phyloP scores from a whole-genome alignment of 768 basidiomycete species.

The Lenzites betulinus region DNA sequence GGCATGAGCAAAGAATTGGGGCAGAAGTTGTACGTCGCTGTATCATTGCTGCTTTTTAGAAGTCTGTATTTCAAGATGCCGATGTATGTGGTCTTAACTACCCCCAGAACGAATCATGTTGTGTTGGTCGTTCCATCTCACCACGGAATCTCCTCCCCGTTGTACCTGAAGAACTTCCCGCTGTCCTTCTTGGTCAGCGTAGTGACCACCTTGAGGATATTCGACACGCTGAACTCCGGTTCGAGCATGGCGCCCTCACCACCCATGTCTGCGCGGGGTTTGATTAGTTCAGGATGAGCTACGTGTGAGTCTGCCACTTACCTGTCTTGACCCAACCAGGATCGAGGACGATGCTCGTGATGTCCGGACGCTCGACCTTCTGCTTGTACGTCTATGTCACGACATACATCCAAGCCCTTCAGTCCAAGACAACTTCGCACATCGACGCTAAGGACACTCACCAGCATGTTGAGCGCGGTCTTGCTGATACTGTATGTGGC shows the following conservation, averaged over 20 bases:
- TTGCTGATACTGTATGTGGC: slow-evolving; percentile 41
- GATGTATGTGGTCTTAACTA: not conserved
- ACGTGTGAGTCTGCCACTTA: slow-evolving; percentile 9
- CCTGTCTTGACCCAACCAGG: slow-evolving; percentile 46
- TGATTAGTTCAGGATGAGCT: not conserved
- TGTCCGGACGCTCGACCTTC: slow-evolving; percentile 35
- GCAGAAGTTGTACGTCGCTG: not conserved
- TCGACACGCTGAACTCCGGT: slow-evolving; percentile 33
- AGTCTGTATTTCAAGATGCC: not conserved
- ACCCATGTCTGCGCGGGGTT: slow-evolving; percentile 35
- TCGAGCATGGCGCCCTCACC: slow-evolving; percentile 33
- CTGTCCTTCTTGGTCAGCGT: slow-evolving; percentile 29
- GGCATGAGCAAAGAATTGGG: not conserved
- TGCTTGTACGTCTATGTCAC: slow-evolving; percentile 39
- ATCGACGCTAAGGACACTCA: slow-evolving; percentile 19
- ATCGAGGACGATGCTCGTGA: slow-evolving; percentile 35
- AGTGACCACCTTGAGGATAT: slow-evolving; percentile 32
- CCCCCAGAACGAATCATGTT: not conserved
- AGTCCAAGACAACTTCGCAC: not conserved
- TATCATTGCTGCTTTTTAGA: not conserved
- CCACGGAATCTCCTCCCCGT: slow-evolving; percentile 36
- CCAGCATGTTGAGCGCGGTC: slow-evolving; percentile 44
- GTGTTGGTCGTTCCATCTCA: slow-evolving; percentile 6
- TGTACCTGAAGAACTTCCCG: slow-evolving; percentile 36
- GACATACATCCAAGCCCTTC: not conserved